A percentile compares a stretch with the other conserved stretches of the same genome.
phyloP scores from a whole-genome alignment of 352 stramenopile genomes.

The Hyaloperonospora arabidopsidis region DNA sequence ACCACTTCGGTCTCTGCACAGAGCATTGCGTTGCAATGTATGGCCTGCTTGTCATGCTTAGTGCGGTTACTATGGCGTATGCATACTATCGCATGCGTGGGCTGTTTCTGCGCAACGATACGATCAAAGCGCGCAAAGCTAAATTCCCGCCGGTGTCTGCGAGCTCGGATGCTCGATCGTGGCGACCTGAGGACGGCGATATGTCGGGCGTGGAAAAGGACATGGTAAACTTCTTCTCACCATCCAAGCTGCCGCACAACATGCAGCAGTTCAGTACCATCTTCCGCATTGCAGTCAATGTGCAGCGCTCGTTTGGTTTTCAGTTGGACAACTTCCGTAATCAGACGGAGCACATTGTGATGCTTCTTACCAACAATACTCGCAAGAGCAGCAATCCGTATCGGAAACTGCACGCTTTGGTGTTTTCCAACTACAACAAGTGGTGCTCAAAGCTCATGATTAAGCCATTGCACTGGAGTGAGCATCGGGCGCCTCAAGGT shows the following conservation, averaged over 20 bases:
- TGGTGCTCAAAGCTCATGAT: conserved; percentile 85
- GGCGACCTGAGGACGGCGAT: conserved; percentile 37
- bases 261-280: conserved; percentile 84
- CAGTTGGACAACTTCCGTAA: conserved; percentile 88
- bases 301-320: conserved; percentile 82
- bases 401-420: conserved; percentile 66
- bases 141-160: conserved; percentile 56
- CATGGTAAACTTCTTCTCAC: conserved; percentile 78
- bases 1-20: conserved; percentile 46
- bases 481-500: conserved; percentile 61
- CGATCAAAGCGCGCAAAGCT: conserved; percentile 27
- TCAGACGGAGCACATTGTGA: conserved; percentile 95
- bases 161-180: conserved; percentile 69
- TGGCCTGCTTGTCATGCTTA: conserved; percentile 38
- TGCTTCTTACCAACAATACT: conserved; percentile 91
- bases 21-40: conserved; percentile 60
- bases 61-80: conserved; percentile 25
- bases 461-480: conserved; percentile 57
- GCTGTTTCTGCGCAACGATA: conserved; percentile 24
- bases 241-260: conserved; percentile 52
- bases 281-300: conserved; percentile 75
- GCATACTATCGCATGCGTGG: conserved; percentile 45
- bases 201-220: conserved; percentile 27
- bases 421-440: conserved; percentile 86
- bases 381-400: conserved; percentile 75